phyloP scores from a whole-genome alignment of 176 grass and related monocot genomes.

The Guadua angustifolia region DNA sequence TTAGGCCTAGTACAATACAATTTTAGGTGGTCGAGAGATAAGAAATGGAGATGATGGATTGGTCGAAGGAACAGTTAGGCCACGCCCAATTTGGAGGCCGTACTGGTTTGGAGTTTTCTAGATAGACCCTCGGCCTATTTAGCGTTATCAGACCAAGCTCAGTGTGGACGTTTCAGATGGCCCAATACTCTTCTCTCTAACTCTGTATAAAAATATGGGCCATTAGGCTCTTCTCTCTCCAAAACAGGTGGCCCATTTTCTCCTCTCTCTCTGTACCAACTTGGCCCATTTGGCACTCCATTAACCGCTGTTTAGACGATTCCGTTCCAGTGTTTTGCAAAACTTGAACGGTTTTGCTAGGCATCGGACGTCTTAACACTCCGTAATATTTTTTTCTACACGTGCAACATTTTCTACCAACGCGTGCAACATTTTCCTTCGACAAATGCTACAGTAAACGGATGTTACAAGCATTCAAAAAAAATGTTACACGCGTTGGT shows the following conservation, averaged over 20 bases:
- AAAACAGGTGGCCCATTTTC: not conserved
- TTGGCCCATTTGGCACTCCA: not conserved
- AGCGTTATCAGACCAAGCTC: not conserved
- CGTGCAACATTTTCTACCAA: no score
- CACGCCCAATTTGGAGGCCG: not conserved
- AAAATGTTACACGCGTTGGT: no score
- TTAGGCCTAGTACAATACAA: no score
- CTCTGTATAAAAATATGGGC: not conserved
- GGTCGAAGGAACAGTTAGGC: not conserved
- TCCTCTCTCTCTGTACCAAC: not conserved
- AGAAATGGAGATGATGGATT: no score
- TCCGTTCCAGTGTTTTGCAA: not conserved
- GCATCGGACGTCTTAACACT: no score
- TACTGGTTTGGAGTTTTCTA: not conserved
- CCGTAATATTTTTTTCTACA: no score
- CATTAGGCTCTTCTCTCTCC: not conserved
- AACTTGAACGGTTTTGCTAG: no score
- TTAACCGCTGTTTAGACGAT: not conserved
- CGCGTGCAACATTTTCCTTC: no score
- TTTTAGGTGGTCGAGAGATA: no score
- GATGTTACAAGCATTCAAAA: no score
- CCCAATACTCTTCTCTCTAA: not conserved
- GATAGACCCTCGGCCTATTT: not conserved
- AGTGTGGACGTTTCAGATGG: not conserved
- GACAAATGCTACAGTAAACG: no score